Percentiles rank a stretch among this genome's conserved stretches.
Conservation (phyloP, 306 rosid species). For the Vigna unguiculata region DNA sequence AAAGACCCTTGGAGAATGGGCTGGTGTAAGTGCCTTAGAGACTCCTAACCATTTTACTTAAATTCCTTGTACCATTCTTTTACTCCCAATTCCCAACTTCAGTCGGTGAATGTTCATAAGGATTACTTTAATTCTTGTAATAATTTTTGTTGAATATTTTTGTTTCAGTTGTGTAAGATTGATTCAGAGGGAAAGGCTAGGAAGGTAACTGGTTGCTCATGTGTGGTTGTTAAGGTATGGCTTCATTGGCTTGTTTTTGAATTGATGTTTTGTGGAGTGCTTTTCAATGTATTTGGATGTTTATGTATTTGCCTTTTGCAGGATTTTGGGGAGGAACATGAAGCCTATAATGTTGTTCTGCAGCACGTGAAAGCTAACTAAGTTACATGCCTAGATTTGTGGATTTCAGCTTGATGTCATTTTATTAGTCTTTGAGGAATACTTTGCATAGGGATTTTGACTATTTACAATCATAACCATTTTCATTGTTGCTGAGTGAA, state of each 20-base stretch:
- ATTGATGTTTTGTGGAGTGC: slow-evolving; percentile 14
- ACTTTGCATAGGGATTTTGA: slow-evolving; percentile 34
- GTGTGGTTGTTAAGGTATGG: slow-evolving; percentile 80
- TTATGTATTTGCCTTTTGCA: slow-evolving; percentile 26
- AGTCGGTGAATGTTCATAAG: not conserved
- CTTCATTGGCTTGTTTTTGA: not conserved
- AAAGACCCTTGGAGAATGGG: slow-evolving; percentile 93
- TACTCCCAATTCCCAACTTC: not conserved
- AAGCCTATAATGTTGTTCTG: slow-evolving; percentile 48
- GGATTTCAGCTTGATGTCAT: slow-evolving; percentile 10
- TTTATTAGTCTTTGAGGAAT: not conserved
- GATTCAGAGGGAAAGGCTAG: slow-evolving; percentile 85
- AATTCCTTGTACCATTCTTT: not conserved
- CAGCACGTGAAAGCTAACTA: slow-evolving; percentile 50
- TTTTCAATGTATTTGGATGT: not conserved
- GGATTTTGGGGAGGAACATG: slow-evolving; percentile 52
- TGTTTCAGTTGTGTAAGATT: slow-evolving; percentile 72
- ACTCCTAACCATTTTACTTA: not conserved
- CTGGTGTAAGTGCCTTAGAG: slow-evolving; percentile 72
- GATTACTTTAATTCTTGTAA: not conserved
- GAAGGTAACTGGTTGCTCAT: slow-evolving; percentile 60
- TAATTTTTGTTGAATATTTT: not conserved
- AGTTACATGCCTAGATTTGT: not conserved
- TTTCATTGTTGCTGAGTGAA: not conserved
- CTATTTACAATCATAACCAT: not conserved